These are phyloP conservation scores for Aspergillus diversus DNA, from an alignment of 495 filamentous ascomycete genomes.

Conservation along the genomic window DNA sequence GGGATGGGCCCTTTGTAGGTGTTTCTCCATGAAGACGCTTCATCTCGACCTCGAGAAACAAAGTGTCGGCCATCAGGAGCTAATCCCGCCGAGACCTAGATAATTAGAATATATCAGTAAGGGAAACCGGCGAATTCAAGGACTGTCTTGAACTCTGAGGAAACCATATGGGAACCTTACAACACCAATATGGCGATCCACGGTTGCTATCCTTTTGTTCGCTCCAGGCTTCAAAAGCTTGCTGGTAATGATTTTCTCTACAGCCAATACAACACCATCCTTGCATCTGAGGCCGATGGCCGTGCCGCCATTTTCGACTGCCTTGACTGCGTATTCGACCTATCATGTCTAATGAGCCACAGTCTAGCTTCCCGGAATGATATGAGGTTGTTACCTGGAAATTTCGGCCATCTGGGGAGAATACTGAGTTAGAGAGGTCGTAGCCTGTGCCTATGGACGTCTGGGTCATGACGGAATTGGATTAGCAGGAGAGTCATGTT, in stretches of 20 bases:
- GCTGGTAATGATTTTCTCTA: slow-evolving; percentile 94
- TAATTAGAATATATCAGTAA: slow-evolving; percentile 12
- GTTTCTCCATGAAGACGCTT: slow-evolving; percentile 85
- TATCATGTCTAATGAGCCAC: slow-evolving; percentile 29
- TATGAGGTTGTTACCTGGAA: slow-evolving; percentile 67
- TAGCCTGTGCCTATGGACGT: slow-evolving; percentile 99
- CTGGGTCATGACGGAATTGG: slow-evolving; percentile 47
- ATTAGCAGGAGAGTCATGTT: slow-evolving; percentile 14
- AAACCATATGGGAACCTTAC: slow-evolving; percentile 55
- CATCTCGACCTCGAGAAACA: slow-evolving; percentile 88
- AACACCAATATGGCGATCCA: slow-evolving; percentile 91
- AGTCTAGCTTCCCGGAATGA: not conserved
- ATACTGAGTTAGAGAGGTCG: slow-evolving; percentile 98
- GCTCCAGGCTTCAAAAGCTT: slow-evolving; percentile 91
- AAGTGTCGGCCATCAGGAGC: slow-evolving; percentile 95
- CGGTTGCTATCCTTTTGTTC: slow-evolving; percentile 94
- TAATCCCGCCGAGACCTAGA: slow-evolving; percentile 87
- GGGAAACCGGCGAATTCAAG: not conserved
- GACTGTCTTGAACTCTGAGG: not conserved
- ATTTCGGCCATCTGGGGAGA: slow-evolving; percentile 97
- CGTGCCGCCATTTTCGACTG: slow-evolving; percentile 97
- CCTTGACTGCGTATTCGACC: slow-evolving; percentile 98
- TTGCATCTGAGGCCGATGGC: slow-evolving; percentile 96
- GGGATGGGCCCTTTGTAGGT: slow-evolving; percentile 92
- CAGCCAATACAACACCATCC: slow-evolving; percentile 93